Evolutionary conservation across 306 rosid species (phyloP).

Genomic region (Acmispon strigosus): DNA sequence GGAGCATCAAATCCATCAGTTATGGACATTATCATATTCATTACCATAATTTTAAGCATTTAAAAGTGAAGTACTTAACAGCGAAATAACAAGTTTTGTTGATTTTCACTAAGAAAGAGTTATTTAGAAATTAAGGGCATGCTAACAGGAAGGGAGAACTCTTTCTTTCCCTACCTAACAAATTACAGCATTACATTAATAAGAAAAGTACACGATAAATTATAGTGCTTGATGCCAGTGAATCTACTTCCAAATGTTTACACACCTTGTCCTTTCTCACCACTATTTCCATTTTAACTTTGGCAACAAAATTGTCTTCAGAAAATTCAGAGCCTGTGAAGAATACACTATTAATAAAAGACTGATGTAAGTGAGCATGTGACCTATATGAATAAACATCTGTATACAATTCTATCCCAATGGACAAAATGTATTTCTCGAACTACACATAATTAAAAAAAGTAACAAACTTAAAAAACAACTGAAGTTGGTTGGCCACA

Average conservation of each 20-base stretch:
- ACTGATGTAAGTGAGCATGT: background rate
- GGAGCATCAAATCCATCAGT: background rate
- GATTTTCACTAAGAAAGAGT: background rate
- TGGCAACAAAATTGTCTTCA: conserved; percentile 74
- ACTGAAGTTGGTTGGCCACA: conserved; percentile 1
- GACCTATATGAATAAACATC: background rate
- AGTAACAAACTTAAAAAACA: background rate
- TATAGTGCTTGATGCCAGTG: background rate
- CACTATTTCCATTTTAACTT: conserved; percentile 96
- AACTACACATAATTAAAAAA: background rate
- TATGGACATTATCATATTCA: background rate
- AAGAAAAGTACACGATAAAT: background rate
- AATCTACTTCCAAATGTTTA: conserved; percentile 8
- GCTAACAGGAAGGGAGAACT: background rate
- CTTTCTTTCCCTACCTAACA: background rate
- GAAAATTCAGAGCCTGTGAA: conserved; percentile 78
- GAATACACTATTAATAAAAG: conserved; percentile 10
- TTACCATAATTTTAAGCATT: background rate
- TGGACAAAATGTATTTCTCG: background rate
- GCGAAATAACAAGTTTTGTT: background rate
- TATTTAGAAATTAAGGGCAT: background rate
- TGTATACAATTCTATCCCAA: background rate
- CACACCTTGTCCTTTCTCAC: conserved; percentile 73
- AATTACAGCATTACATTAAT: background rate
- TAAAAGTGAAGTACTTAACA: background rate